Evolutionary conservation across 2,329 filamentous ascomycete genomes (phyloP), one percentile per base, ranked within the genome.

Genomic region (Lachnellula subtilissima): DNA sequence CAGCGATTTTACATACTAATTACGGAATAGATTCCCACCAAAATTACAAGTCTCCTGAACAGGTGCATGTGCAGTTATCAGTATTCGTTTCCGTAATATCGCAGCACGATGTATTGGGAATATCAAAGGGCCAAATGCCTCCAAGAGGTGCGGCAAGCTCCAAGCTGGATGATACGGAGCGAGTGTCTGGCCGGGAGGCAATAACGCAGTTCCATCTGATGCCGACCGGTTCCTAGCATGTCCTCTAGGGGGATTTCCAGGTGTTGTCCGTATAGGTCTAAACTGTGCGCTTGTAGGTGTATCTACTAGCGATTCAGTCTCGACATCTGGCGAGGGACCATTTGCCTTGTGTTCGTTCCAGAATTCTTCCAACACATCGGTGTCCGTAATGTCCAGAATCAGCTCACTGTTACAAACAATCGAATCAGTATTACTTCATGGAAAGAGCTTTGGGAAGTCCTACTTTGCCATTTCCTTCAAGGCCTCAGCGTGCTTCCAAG

Each of bases 41-140:
- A 92, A 96, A 72, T 96, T 90, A 75, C 93, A 97, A 53, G 85
- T 82, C 65, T 85, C 78, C 69, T 92, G 87, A 22, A 99, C 91
- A 0, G 94, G 94, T 11, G 92, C 86, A 70, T 92, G 85, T 17
- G 88, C 87, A 25, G 94, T 87, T 59, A 99, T 86, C 51, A 99
- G 74, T 54, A 99, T 93, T 55, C 94, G 84, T 74, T 94, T 93
- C 55, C 93, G 84, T 60, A 96, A 74, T 50, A 99, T 75, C 7
- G 92, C 91, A 46, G 91, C 91, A 65, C 94, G 85, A 65, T 96
- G 88, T 60, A 99, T 82, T 11, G 94, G 90, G 68, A 97, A 99
- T 50, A 97, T 84, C 54, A 99, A 78, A 1, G 94, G 94, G 0
- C 94, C 94, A 69, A 97, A 96, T 8, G 82, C 83, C 63, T 94